Base-by-base conservation (phyloP, 805 yeast genomes). In the Lipomyces sp. region DNA sequence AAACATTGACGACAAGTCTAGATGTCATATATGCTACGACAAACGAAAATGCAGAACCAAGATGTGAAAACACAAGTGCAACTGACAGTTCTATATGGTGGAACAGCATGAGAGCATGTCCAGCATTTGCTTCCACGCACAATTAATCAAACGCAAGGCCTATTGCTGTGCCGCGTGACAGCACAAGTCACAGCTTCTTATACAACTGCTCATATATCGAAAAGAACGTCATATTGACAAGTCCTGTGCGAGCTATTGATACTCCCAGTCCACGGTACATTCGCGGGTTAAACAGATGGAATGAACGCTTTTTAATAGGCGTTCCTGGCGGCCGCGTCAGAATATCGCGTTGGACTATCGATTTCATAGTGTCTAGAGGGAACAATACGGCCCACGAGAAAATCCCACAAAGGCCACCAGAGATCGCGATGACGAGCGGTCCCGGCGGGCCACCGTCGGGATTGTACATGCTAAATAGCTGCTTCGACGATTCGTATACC, bases 391-490 rank as follows among this genome's bases (percentile, higher is more conserved):
- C 77, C 96, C 96, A 90, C 60, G 92, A 83, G 18, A 88, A 77
- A 18, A 88, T 83, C 2, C 97, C 97, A 3, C 95, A 85, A 32
- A 87, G 69, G 0, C 92, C 96, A n/a, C 96, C 97, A 0, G 94
- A 89, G 1, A 87, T 45, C 2, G 88, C 86, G 30, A 87, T 81
- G 7, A 86, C 79, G 4, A 82, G 37, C 1, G 87, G 80, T 57
- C 77, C 74, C 3, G 78, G 74, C 15, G 68, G 69, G 11, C 72
- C 72, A 18, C 64, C 58, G 32, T 39, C 77, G 74, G 53, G 78
- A 63, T 29, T 75, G 62, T 56, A 57, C 68, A 60, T 59, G 53
- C 58, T 53, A 53, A 67, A 72, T 64, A 29, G 71, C 69, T 32
- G 76, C 75, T 92, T 92, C 66, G 86, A 80, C 1, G 91, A 84